Conservation (phyloP, 495 filamentous ascomycete genomes). For the Aspergillus ostianus region DNA sequence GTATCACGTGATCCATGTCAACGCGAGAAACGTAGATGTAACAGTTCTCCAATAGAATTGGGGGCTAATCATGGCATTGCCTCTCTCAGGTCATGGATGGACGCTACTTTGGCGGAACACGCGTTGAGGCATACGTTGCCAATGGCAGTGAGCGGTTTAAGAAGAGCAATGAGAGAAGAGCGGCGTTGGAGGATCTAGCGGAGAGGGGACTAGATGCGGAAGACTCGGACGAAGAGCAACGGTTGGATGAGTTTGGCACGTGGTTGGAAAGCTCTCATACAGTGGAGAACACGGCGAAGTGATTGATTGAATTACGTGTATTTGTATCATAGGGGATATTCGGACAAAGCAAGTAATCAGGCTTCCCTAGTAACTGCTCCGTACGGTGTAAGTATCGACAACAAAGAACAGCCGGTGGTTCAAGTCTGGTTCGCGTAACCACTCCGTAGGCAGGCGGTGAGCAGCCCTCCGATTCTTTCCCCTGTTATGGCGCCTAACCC, state of each 20-base stretch:
- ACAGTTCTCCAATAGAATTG: no score
- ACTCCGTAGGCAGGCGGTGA: background rate
- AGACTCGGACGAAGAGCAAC: constrained; percentile 44
- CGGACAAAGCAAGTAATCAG: background rate
- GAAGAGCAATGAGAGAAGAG: constrained; percentile 56
- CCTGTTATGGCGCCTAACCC: constrained; percentile 31
- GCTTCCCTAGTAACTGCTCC: no score
- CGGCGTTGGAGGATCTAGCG: constrained; percentile 42
- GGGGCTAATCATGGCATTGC: background rate
- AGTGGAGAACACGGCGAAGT: constrained; percentile 29
- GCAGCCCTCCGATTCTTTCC: background rate
- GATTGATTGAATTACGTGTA: background rate
- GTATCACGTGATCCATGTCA: no score
- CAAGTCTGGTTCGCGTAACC: constrained; percentile 17
- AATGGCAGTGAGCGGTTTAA: constrained; percentile 75
- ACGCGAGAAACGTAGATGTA: no score
- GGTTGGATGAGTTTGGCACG: constrained; percentile 54
- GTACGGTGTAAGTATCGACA: background rate
- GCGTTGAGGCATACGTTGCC: constrained; percentile 73
- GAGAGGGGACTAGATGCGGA: constrained; percentile 41
- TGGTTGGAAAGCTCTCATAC: constrained; percentile 49
- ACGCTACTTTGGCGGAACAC: constrained; percentile 70
- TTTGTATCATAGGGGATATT: background rate
- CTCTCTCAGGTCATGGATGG: constrained; percentile 67
- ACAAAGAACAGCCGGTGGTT: background rate